phyloP scores from a whole-genome alignment of 305 asterid species.

The Striga hermonthica region DNA sequence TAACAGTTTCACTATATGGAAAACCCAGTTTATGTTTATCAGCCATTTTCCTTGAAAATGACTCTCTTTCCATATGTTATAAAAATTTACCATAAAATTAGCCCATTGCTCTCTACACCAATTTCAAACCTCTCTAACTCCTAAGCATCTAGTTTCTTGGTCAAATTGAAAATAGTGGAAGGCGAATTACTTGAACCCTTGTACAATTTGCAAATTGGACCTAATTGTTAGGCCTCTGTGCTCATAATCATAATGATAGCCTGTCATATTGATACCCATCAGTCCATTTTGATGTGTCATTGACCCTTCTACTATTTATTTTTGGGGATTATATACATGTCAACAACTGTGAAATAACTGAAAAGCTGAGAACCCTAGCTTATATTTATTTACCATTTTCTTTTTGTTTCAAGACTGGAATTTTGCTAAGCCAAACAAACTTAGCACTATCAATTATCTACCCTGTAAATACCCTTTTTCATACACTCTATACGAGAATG shows the following conservation, averaged over 20 bases:
- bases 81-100: neutral
- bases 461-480: neutral
- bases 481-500: neutral
- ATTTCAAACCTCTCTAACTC: neutral
- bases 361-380: neutral
- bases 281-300: neutral
- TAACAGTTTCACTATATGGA: too few species aligned
- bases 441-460: neutral
- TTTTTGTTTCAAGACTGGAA: neutral
- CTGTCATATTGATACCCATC: constrained; percentile 2
- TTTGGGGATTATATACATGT: neutral
- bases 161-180: neutral
- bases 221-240: too few species aligned
- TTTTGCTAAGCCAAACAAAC: neutral
- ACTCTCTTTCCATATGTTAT: neutral
- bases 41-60: too few species aligned
- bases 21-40: too few species aligned
- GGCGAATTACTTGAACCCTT: neutral
- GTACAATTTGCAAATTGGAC: neutral
- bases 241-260: neutral
- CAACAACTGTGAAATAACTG: neutral
- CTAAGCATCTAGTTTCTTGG: neutral
- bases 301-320: neutral
- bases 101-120: neutral
- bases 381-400: neutral